Evolutionary conservation across 805 yeast genomes (phyloP).

Genomic region (Candida easanensis): DNA sequence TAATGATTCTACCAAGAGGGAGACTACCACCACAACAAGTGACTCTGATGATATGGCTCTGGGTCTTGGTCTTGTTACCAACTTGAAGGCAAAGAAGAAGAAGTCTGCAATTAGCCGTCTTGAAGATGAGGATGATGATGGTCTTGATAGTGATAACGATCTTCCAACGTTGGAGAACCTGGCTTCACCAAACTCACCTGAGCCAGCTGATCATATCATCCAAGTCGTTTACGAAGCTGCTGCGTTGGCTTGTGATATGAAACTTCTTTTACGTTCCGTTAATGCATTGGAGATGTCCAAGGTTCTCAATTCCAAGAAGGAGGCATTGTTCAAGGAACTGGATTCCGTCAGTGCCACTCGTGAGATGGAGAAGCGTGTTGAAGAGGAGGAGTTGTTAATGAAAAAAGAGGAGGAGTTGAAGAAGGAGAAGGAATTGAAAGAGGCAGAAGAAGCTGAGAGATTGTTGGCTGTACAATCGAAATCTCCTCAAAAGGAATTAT

Average conservation of each 20-base stretch:
- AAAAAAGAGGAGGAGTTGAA: slow-evolving; percentile 1
- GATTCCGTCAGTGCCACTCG: slow-evolving; percentile 7
- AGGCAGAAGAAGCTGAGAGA: too few relatives aligned
- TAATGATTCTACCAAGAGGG: slow-evolving; percentile 16
- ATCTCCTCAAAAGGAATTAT: too few relatives aligned
- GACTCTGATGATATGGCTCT: slow-evolving; percentile 28
- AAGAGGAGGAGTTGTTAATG: neutral
- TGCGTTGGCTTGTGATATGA: slow-evolving; percentile 59
- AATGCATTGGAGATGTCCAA: slow-evolving; percentile 52
- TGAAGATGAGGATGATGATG: slow-evolving; percentile 21
- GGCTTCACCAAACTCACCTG: slow-evolving; percentile 52
- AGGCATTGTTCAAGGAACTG: slow-evolving; percentile 18
- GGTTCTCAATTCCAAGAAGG: slow-evolving; percentile 33
- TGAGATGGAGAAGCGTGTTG: slow-evolving; percentile 4
- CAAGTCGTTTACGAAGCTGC: slow-evolving; percentile 62
- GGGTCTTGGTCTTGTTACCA: slow-evolving; percentile 25
- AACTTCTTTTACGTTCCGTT: slow-evolving; percentile 54
- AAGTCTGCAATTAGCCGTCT: slow-evolving; percentile 3
- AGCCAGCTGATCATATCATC: slow-evolving; percentile 53
- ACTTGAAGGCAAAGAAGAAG: slow-evolving; percentile 20
- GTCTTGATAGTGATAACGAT: slow-evolving; percentile 1
- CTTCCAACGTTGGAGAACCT: slow-evolving; percentile 54
- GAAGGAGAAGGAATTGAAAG: neutral
- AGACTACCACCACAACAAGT: slow-evolving; percentile 22
- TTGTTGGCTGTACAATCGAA: too few relatives aligned